A percentile compares a stretch with the other conserved stretches of the same genome.
phyloP scores from a whole-genome alignment of 2,329 filamentous ascomycete genomes.

The Ceratocystis variospora region DNA sequence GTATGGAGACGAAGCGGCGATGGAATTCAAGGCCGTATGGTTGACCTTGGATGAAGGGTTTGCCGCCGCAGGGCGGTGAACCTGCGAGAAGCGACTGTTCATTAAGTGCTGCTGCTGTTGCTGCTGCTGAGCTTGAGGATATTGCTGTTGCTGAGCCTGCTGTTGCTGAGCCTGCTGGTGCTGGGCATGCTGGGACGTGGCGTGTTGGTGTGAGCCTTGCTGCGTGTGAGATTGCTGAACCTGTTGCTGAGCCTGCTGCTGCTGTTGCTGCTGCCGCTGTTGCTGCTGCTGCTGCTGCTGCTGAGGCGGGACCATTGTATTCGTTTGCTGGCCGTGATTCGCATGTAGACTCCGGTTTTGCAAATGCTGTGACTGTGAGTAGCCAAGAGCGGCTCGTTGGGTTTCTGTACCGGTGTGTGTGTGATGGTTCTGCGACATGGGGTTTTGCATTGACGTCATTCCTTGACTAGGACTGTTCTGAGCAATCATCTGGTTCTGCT shows the following conservation, averaged over 20 bases:
- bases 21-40: constrained; percentile 10
- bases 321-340: constrained; percentile 18
- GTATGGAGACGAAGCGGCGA: constrained; percentile 14
- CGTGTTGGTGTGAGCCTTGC: constrained; percentile 14
- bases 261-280: constrained; percentile 13
- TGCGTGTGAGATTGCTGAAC: constrained; percentile 14
- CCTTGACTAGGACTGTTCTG: constrained; percentile 13
- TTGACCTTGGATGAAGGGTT: constrained; percentile 14
- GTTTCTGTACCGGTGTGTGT: constrained; percentile 8
- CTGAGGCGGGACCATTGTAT: constrained; percentile 4
- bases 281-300: constrained; percentile 17
- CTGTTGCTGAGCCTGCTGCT: not conserved
- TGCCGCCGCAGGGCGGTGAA: not conserved
- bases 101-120: constrained; percentile 20
- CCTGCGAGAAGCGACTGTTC: constrained; percentile 3
- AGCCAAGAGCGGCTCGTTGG: constrained; percentile 8
- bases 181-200: constrained; percentile 20
- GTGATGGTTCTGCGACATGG: constrained; percentile 15
- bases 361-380: constrained; percentile 9
- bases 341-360: constrained; percentile 2
- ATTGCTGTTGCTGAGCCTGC: constrained; percentile 15
- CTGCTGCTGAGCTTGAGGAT: constrained; percentile 19
- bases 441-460: constrained; percentile 5
- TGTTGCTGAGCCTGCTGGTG: constrained; percentile 16
- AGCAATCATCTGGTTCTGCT: constrained; percentile 17